Percentiles rank a stretch among this genome's conserved stretches.
Evolutionary conservation across 2,329 filamentous ascomycete genomes (phyloP).

Genomic region (Triangularia setosa): DNA sequence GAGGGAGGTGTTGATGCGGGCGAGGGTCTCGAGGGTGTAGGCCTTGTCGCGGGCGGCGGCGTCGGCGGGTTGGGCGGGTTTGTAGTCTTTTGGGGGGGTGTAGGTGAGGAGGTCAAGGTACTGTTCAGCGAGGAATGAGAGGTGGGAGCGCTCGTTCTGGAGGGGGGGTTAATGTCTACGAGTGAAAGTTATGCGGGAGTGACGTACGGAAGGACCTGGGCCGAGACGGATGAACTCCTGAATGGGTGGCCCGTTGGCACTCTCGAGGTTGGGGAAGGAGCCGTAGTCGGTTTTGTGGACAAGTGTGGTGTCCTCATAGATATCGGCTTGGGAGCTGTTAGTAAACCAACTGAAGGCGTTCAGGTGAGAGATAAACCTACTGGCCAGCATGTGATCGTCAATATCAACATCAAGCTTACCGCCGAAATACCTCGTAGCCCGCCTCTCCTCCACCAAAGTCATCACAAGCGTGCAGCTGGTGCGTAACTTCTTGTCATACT

Average conservation of each 20-base stretch:
- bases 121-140: slow-evolving; percentile 47
- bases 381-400: slow-evolving; percentile 42
- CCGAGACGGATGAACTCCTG: slow-evolving; percentile 47
- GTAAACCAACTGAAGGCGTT: background rate
- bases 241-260: slow-evolving; percentile 35
- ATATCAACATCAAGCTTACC: slow-evolving; percentile 37
- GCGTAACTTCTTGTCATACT: slow-evolving; percentile 42
- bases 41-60: slow-evolving; percentile 40
- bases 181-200: background rate
- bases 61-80: slow-evolving; percentile 39
- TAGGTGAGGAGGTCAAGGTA: slow-evolving; percentile 49
- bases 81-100: slow-evolving; percentile 49
- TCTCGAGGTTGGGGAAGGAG: slow-evolving; percentile 47
- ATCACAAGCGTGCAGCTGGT: slow-evolving; percentile 51
- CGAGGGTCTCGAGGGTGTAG: slow-evolving; percentile 41
- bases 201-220: slow-evolving; percentile 47
- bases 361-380: slow-evolving; percentile 35
- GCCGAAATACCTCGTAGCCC: slow-evolving; percentile 42
- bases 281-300: slow-evolving; percentile 48
- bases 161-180: too few species aligned
- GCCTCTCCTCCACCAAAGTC: slow-evolving; percentile 49
- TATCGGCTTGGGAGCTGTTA: slow-evolving; percentile 34
- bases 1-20: slow-evolving; percentile 41
- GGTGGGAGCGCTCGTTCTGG: slow-evolving; percentile 48
- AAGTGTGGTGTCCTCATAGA: slow-evolving; percentile 38